Base-by-base conservation (phyloP, 176 grass and related monocot genomes). In the Eragrostis nindensis region DNA sequence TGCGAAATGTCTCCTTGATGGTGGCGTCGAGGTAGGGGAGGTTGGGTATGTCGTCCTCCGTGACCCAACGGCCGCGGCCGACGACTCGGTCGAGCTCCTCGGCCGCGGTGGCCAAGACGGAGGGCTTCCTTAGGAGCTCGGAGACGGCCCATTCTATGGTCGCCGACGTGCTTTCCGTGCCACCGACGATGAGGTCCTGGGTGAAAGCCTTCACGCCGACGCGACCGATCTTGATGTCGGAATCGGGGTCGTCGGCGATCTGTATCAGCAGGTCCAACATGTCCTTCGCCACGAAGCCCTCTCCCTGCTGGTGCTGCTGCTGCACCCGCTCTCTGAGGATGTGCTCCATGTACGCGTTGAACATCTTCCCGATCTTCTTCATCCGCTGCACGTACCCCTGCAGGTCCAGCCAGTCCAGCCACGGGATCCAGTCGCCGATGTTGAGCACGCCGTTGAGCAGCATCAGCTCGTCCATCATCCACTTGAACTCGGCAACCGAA, bases 361-460 rank as follows among this genome's bases (percentile, higher is more conserved):
- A 89, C 83, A 82, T 86, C 75, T 67, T 79, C 45, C 83, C 46
- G 8, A 89, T 1, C 56, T 11, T 86, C 82, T 94, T 94, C 92
- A 91, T 94, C 66, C 89, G 55, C 80, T 25, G 42, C 16, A 91
- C 73, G 63, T 94, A 94, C 3, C 88, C 88, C 52, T 94, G 92
- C 65, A 89, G 72, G 59, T 94, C 92, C 1, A 94, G 19, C 79
- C 82, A 84, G 14, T 65, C 27, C 11, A 91, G 54, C 92, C 89
- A 89, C 0, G 86, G 89, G 30, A 94, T 91, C 8, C 66, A 89
- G 65, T 94, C 87, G 3, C 87, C 88, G 40, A 94, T 42, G 82
- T 88, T 94, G 74, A 94, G 59, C 61, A 91, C 88, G 3, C 91
- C 91, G 24, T 94, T 90, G 18, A 91, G 82, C 71, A 87, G n/a